phyloP scores from a whole-genome alignment of 495 filamentous ascomycete genomes.

The Bombardia bombarda region DNA sequence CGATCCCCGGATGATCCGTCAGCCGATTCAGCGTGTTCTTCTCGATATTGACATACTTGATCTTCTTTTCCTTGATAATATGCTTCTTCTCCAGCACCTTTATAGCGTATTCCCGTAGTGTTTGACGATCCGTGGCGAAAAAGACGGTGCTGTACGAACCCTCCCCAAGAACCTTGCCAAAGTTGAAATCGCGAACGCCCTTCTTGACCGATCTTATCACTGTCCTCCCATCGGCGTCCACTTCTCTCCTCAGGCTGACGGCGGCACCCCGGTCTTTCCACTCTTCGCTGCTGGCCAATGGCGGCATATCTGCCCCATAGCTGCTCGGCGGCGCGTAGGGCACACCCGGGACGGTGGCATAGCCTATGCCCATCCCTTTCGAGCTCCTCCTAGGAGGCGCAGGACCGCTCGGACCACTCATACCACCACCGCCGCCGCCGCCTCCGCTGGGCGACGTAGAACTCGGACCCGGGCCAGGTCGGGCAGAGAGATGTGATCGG shows the following conservation, averaged over 20 bases:
- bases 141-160: constrained; percentile 98
- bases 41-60: constrained; percentile 99
- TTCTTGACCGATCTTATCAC: constrained; percentile 85
- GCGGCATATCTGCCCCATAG: constrained; percentile 58
- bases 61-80: constrained; percentile 99
- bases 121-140: constrained; percentile 90
- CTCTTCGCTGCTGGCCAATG: constrained; percentile 70
- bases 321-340: constrained; percentile 30
- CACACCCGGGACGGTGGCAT: constrained; percentile 32
- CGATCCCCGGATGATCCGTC: constrained; percentile 93
- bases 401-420: constrained; percentile 47
- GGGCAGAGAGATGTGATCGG: constrained; percentile 53
- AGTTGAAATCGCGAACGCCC: constrained; percentile 93
- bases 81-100: constrained; percentile 98
- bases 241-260: constrained; percentile 65
- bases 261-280: constrained; percentile 94
- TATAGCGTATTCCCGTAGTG: constrained; percentile 92
- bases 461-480: constrained; percentile 39
- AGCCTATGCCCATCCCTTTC: constrained; percentile 47
- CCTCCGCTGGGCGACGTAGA: too few species aligned
- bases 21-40: constrained; percentile 95
- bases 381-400: constrained; percentile 62
- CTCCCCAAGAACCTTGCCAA: constrained; percentile 86
- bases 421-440: too few species aligned
- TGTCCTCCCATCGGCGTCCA: constrained; percentile 74